Evolutionary conservation across 2,329 filamentous ascomycete genomes (phyloP), one percentile per base, ranked within the genome.

Genomic region (Colletotrichum spaethianum): DNA sequence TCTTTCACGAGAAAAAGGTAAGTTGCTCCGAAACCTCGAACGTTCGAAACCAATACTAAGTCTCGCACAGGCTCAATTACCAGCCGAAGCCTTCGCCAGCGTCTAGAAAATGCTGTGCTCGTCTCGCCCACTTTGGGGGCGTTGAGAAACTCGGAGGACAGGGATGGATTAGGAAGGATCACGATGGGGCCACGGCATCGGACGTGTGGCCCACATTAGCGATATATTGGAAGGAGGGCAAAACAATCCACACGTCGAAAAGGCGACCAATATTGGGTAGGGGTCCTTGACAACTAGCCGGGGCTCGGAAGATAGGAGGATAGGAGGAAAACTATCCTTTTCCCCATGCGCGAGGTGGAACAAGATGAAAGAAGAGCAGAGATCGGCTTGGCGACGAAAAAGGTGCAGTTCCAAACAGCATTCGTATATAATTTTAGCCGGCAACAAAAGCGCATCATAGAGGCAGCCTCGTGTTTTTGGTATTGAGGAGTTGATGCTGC

Each of bases 1-100:
- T 93, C 40, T 98, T 98, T 79, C 89, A 92, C 74, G 89, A 92
- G 75, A 91, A 93, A 69, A 94, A 92, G 86, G 93, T 93, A 85
- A 79, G 86, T 77, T 36, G 53, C n/a, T 7, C 52, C 60, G 36
- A 36, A 42, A 63, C 59, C 46, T 46, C 38, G 16, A 70, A 55
- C 48, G 18, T 31, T 55, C 52, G 33, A 42, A 36, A 60, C 56
- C 23, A 44, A 57, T 50, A 36, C 60, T 72, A 70, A 71, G 31
- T 7, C n/a, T 57, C 48, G 53, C 57, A 23, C 44, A 86, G 85
- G 79, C 81, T 23, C 79, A 85, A 74, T 79, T 90, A 66, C 88
- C 87, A 48, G 75, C 85, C 4, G 83, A 86, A 55, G 88, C 88
- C 62, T 89, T 88, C 73, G 74, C 56, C 40, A 73, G 65, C 36